Conservation (phyloP, 164 flowering plant species). For the Aristolochia californica region DNA sequence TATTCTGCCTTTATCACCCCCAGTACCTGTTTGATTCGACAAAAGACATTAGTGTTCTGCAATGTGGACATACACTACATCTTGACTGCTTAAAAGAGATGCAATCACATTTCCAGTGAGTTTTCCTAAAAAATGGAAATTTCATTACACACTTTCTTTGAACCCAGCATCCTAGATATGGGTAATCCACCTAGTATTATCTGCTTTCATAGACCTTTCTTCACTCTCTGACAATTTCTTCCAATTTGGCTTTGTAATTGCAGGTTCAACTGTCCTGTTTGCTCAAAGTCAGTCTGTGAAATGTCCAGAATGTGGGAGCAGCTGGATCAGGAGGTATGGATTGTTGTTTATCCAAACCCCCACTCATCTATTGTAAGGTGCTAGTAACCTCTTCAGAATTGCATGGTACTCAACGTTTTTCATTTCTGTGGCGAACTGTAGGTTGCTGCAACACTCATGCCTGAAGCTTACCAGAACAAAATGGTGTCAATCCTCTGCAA, state of each 20-base stretch:
- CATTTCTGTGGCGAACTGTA: constrained; percentile 11
- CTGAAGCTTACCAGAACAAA: constrained; percentile 52
- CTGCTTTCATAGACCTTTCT: too few relatives aligned
- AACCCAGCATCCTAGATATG: too few relatives aligned
- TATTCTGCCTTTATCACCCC: constrained; percentile 1
- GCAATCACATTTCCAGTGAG: constrained; percentile 57
- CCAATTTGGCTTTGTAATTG: constrained; percentile 3
- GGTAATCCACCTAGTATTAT: too few relatives aligned
- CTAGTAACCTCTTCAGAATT: neutral
- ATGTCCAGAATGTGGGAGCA: constrained; percentile 62
- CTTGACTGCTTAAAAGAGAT: constrained; percentile 69
- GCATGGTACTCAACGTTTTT: neutral
- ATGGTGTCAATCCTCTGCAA: constrained; percentile 94
- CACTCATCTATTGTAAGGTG: neutral
- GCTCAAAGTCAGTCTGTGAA: constrained; percentile 69
- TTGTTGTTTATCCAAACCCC: neutral
- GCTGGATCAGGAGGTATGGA: constrained; percentile 63
- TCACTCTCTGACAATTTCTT: constrained; percentile 1
- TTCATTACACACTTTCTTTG: neutral
- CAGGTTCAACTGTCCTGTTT: constrained; percentile 79
- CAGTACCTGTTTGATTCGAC: constrained; percentile 84
- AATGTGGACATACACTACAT: constrained; percentile 82
- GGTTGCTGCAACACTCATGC: constrained; percentile 77
- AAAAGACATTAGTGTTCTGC: constrained; percentile 54
- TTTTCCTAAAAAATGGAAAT: neutral